Base-by-base conservation (phyloP, 202 grass and related monocot species). In the Setaria italica region DNA sequence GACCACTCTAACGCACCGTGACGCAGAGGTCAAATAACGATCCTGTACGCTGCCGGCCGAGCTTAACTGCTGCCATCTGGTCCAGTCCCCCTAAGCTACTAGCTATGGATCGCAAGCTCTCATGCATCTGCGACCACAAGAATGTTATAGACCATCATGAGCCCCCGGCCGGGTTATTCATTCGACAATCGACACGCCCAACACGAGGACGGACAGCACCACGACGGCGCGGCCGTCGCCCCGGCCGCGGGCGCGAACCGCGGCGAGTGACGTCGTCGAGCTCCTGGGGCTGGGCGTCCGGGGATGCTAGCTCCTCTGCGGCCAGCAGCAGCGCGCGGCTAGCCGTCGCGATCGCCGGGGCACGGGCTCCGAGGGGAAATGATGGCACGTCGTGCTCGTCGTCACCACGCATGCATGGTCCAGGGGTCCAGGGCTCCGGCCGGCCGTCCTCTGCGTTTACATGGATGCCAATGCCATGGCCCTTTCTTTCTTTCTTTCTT, bases 341-440 rank as follows among this genome's bases (percentile, higher is more conserved):
- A 47, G 67, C 20, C 55, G 74, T 77, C 74, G 39, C 15, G 74
- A 77, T 62, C 56, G 20, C n/a, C 55, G 37, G 5, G 73, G 74
- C 55, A 30, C 56, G 55, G 74, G 67, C 19, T 70, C 68, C 39
- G 21, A 43, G 41, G 20, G 55, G 49, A 6, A 76, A 78, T 78
- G 41, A 78, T 78, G 75, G 75, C 56, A 19, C n/a, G 57, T 78
- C 75, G 75, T 78, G 75, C 75, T 62, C 75, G 41, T 37, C 35
- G 39, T 60, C 73, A 2, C 10, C 35, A 46, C 41, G 41, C 67
- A 46, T 43, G 39, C 56, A 78, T 62, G 75, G 75, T 78, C 75
- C 30, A 15, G 48, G 48, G 25, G 59, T 37, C 14, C 62, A 35
- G 12, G 62, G 43, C 43, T 12, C 57, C 4, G 16, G 2, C 15